Evolutionary conservation across 2,329 filamentous ascomycete genomes (phyloP).

Genomic region (Tolypocladium guangdongense): DNA sequence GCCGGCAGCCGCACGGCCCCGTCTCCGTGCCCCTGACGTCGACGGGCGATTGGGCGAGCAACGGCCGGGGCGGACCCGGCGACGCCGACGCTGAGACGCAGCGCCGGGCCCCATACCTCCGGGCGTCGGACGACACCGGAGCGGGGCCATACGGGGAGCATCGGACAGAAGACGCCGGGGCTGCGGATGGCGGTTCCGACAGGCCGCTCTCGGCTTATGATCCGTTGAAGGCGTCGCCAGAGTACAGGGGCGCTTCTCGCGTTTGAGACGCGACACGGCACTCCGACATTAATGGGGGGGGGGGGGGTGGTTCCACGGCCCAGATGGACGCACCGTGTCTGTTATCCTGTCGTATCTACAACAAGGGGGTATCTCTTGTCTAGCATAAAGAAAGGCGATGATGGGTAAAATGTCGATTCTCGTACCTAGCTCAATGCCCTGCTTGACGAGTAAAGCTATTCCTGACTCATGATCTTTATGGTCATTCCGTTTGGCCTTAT

Average conservation of each 20-base stretch:
- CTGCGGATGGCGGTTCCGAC: background rate
- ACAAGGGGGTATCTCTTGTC: background rate
- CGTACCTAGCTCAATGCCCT: background rate
- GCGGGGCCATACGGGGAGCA: background rate
- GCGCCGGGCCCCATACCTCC: background rate
- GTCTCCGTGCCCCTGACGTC: conserved; percentile 3
- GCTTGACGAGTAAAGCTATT: background rate
- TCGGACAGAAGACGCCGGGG: background rate
- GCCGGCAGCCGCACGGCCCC: conserved; percentile 5
- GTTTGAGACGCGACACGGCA: background rate
- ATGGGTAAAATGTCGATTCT: background rate
- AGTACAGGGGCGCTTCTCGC: background rate
- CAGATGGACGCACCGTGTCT: background rate
- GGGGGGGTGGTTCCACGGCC: no score
- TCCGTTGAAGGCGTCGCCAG: conserved; percentile 1
- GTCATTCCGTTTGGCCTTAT: background rate
- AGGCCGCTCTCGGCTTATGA: background rate
- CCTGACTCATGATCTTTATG: background rate
- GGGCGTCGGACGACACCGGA: background rate
- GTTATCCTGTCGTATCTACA: background rate
- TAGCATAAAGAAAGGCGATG: background rate
- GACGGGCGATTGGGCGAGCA: background rate
- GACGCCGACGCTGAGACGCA: background rate
- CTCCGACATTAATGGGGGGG: background rate
- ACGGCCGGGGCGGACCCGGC: background rate